Conservation (phyloP, 352 stramenopile genomes). For the Phytophthora citrophthora region DNA sequence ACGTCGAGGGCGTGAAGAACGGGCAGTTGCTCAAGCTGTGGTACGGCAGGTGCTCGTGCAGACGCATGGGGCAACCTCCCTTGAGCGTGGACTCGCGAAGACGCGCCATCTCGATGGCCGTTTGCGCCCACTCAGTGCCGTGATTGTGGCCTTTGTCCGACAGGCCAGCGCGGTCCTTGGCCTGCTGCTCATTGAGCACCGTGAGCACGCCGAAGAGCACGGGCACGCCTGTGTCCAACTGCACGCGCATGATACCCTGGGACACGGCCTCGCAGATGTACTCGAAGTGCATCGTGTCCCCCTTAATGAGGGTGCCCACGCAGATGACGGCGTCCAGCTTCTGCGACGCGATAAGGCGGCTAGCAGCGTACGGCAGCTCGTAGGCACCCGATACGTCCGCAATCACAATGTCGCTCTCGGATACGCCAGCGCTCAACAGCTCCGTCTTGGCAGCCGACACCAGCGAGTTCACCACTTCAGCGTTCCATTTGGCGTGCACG, state of each 20-base stretch:
- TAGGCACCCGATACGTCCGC: constrained; percentile 94
- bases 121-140: constrained; percentile 96
- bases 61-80: constrained; percentile 74
- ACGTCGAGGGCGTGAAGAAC: constrained; percentile 82
- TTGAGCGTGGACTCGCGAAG: constrained; percentile 77
- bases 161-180: constrained; percentile 90
- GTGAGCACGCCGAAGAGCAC: constrained; percentile 96
- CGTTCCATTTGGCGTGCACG: constrained; percentile 88
- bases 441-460: constrained; percentile 67
- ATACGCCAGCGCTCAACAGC: constrained; percentile 66
- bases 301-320: constrained; percentile 95
- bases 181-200: constrained; percentile 96
- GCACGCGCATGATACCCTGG: constrained; percentile 97
- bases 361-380: constrained; percentile 96
- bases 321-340: constrained; percentile 97
- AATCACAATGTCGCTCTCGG: constrained; percentile 71
- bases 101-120: constrained; percentile 96
- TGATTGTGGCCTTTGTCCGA: constrained; percentile 93
- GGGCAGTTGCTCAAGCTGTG: constrained; percentile 75
- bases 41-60: constrained; percentile 71
- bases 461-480: constrained; percentile 79
- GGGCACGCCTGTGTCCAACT: constrained; percentile 89
- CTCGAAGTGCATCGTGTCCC: constrained; percentile 99
- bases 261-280: constrained; percentile 98
- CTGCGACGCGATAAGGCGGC: constrained; percentile 87